Evolutionary conservation across 805 yeast genomes (phyloP).

Genomic region (Naumovozyma baii): DNA sequence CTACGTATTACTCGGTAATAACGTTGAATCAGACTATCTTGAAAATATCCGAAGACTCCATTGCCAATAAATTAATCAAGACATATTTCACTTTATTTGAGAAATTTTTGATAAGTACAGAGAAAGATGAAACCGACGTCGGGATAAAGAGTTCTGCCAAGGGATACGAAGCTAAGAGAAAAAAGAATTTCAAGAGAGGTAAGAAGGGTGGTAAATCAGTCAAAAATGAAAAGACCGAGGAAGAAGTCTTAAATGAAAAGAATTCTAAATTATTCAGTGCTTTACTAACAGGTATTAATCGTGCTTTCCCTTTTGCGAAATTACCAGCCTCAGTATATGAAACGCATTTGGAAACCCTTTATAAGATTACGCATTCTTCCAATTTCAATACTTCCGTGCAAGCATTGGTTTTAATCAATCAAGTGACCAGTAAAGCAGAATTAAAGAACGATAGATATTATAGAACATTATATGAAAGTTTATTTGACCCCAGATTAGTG

Average conservation of each 20-base stretch:
- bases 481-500: constrained; percentile 74
- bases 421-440: constrained; percentile 55
- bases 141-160: constrained; percentile 28
- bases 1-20: constrained; percentile 77
- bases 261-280: constrained; percentile 82
- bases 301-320: constrained; percentile 88
- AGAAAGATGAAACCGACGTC: constrained; percentile 37
- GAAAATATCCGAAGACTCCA: constrained; percentile 61
- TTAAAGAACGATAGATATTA: constrained; percentile 61
- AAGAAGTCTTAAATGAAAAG: constrained; percentile 64
- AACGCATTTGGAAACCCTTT: constrained; percentile 72
- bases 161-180: constrained; percentile 50
- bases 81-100: constrained; percentile 84
- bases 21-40: constrained; percentile 90
- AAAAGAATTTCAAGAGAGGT: constrained; percentile 70
- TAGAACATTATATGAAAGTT: constrained; percentile 80
- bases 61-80: constrained; percentile 75
- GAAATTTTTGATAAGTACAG: constrained; percentile 63
- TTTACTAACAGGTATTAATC: constrained; percentile 84
- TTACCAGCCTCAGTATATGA: constrained; percentile 61
- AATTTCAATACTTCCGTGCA: constrained; percentile 92
- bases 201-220: constrained; percentile 82
- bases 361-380: constrained; percentile 84
- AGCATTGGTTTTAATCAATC: constrained; percentile 77
- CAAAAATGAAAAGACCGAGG: constrained; percentile 44